Base-by-base conservation (phyloP, 495 filamentous ascomycete genomes). In the Neurospora terricola region DNA sequence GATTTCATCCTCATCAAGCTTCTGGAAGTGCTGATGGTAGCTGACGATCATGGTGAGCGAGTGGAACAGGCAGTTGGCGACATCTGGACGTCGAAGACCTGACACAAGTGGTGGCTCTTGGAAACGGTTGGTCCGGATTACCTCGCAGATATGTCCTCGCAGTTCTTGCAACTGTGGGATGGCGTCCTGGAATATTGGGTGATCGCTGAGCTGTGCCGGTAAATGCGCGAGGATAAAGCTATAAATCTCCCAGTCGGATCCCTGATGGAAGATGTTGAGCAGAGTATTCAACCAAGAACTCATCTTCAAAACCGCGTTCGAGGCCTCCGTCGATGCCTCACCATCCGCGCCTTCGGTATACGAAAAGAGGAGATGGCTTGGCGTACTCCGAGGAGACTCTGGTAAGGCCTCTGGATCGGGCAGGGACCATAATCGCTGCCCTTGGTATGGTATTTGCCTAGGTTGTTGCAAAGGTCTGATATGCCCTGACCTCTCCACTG, bases 231-330 rank as follows among this genome's bases (percentile, higher is more conserved):
- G 85, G 38, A 96, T 87, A 79, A 93, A 97, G 82, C 92, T 94
- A 85, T 97, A 97, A 2, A 97, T 83, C 80, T 98, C 94, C 96
- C 96, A 99, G 70, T 97, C 92, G 38, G 88, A 88, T 68, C 91
- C 92, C 48, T 91, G 84, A 75, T 93, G 90, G 38, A 99, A 82
- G 23, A 97, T 82, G 3, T 86, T 87, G 43, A 94, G 88, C 43
- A 97, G 81, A 10, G 88, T 83, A 70, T 96, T 91, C 18, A 97
- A 84, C 91, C 94, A 97, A 69, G 90, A 81, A 18, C 86, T 86
- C 36, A 94, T 87, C 71, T 92, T 87, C 68, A 97, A 78, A 30
- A 87, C 81, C 43, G 79, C 74, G 73, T 75, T 70, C 74, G 74
- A 34, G 73, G 71, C 48, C 14, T 75, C 72, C 9, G 71, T 75